Conservation (phyloP, 2,329 filamentous ascomycete species). For the Cordyceps fumosorosea region DNA sequence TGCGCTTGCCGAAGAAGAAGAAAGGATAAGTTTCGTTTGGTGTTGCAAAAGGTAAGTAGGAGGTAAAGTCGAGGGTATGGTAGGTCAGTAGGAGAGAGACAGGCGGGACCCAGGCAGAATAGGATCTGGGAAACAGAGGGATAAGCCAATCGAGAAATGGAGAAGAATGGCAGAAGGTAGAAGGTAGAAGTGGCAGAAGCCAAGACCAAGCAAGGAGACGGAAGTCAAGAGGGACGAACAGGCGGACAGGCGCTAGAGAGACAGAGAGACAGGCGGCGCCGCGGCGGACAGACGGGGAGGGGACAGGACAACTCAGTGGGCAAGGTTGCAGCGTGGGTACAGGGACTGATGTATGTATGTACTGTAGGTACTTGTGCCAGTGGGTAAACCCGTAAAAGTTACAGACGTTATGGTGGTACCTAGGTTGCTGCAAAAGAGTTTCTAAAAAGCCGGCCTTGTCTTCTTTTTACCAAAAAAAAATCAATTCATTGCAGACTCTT, state of each 20-base stretch:
- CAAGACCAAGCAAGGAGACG: neutral
- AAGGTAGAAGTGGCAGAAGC: neutral
- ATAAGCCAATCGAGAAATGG: neutral
- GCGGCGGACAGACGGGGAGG: no score
- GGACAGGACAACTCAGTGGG: no score
- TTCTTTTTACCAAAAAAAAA: no score
- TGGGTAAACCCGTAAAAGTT: no score
- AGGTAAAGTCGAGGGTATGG: neutral
- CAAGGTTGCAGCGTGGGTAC: no score
- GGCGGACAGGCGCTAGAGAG: neutral
- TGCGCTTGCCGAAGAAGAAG: neutral
- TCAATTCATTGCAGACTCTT: no score
- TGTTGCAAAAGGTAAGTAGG: neutral
- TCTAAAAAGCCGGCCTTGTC: no score
- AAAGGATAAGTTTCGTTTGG: neutral
- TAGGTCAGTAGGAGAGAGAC: neutral
- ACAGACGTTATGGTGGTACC: no score
- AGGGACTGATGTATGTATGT: no score
- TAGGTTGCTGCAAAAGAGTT: no score
- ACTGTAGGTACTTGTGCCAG: no score
- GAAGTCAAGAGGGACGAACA: constrained; percentile 5
- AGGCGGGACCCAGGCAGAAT: neutral
- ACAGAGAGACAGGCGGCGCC: neutral
- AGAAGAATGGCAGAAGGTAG: neutral
- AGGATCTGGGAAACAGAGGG: neutral